Evolutionary conservation across 1,139 yeast species (phyloP).

Genomic region (Diutina siamensis): DNA sequence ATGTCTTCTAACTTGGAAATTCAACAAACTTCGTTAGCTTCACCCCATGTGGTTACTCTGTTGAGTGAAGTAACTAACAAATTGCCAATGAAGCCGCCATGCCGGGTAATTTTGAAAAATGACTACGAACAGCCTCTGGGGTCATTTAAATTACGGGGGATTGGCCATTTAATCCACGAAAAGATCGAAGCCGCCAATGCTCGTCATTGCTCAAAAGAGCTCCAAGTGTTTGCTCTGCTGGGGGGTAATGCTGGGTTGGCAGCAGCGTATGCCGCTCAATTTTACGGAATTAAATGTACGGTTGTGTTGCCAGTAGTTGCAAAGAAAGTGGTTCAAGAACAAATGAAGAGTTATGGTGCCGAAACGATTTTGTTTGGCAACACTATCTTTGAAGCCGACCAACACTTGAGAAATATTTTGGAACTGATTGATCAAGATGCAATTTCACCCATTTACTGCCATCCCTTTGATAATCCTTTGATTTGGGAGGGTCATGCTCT

Average conservation of each 20-base stretch:
- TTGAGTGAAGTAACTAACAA: conserved; percentile 24
- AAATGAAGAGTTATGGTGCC: conserved; percentile 19
- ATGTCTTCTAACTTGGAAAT: conserved; percentile 4
- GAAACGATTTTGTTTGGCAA: conserved; percentile 21
- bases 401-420: conserved; percentile 16
- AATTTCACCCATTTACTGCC: conserved; percentile 23
- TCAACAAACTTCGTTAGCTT: conserved; percentile 1
- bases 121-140: conserved; percentile 66
- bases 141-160: conserved; percentile 34
- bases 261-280: conserved; percentile 26
- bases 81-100: conserved; percentile 23
- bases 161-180: conserved; percentile 20
- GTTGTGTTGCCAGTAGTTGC: conserved; percentile 27
- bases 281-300: conserved; percentile 21
- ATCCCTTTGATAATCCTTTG: conserved; percentile 28
- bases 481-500: conserved; percentile 31
- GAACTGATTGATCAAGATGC: conserved; percentile 9
- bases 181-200: background rate
- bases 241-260: conserved; percentile 40
- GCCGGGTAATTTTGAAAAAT: conserved; percentile 36
- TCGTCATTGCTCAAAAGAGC: conserved; percentile 8
- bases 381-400: conserved; percentile 28
- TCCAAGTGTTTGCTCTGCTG: conserved; percentile 28
- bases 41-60: conserved; percentile 32
- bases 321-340: conserved; percentile 17